Percentiles rank a stretch among this genome's conserved stretches.
phyloP scores from a whole-genome alignment of 176 grass and related monocot species.

The Lolium rigidum region DNA sequence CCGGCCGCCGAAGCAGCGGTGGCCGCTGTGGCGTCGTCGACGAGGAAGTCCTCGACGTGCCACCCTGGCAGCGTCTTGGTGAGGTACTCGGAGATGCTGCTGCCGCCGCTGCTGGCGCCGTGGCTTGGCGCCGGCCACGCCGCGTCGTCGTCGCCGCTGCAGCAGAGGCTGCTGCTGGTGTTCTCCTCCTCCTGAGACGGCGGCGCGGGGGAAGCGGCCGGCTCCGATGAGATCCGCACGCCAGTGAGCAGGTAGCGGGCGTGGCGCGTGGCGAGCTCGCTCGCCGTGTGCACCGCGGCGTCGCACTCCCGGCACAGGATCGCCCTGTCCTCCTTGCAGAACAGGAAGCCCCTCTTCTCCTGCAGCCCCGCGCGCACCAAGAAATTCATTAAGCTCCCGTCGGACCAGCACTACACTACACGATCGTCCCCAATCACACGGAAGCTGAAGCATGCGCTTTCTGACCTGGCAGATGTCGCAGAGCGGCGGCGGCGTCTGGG shows the following conservation, averaged over 20 bases:
- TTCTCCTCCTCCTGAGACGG: conserved; percentile 41
- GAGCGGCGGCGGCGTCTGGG: conserved; percentile 49
- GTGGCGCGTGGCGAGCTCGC: conserved; percentile 80
- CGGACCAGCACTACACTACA: too few relatives aligned
- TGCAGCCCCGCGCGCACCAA: conserved; percentile 19
- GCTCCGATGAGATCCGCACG: conserved; percentile 73
- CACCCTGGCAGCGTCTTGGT: conserved; percentile 92
- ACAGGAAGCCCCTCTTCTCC: conserved; percentile 86
- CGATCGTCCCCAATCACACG: too few relatives aligned
- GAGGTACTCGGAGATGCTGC: conserved; percentile 97
- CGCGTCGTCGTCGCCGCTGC: conserved; percentile 34
- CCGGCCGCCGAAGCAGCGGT: neutral
- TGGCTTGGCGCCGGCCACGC: too few relatives aligned
- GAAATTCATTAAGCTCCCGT: neutral
- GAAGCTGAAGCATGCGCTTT: neutral
- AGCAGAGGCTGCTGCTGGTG: conserved; percentile 43
- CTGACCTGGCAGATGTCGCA: conserved; percentile 96
- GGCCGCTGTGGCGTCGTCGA: conserved; percentile 45
- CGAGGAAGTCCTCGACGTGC: conserved; percentile 88
- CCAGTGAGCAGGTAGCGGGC: conserved; percentile 80
- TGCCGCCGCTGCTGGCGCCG: conserved; percentile 70
- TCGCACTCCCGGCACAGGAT: conserved; percentile 98
- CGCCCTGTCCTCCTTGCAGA: conserved; percentile 97
- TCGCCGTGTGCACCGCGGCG: conserved; percentile 66
- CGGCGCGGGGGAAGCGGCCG: conserved; percentile 49